Base-by-base conservation (phyloP, 2,329 filamentous ascomycete genomes). In the Trichoderma koningii region DNA sequence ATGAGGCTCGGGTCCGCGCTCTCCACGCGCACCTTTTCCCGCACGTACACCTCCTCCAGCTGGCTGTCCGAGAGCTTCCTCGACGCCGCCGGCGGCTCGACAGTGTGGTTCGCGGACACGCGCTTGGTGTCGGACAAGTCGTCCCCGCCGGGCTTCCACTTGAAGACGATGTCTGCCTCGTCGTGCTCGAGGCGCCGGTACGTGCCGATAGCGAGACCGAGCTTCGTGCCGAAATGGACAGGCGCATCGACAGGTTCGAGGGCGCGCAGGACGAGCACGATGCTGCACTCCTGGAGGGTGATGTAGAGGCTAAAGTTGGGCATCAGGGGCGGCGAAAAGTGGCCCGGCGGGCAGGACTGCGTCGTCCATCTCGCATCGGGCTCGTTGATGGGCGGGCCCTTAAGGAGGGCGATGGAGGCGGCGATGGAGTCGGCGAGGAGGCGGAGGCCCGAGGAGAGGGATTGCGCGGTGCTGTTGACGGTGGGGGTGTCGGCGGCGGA, bases 21-120 rank as follows among this genome's bases (percentile, higher is more conserved):
- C 76, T 97, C 93, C 2, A 97, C 89, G 47, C 90, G 84, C 5
- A 97, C 86, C 79, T 97, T 97, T 75, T 97, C 94, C 70, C 89
- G 87, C 52, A 98, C 94, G 68, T 87, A 89, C 3, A 97, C 93
- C 67, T 95, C 87, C 3, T 77, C 75, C 38, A 76, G 67, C 42
- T 73, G 71, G 1, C 50, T 17, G 28, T 61, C 21, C 5, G 50
- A 28, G 5, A 23, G 21, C n/a, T 30, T 41, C 23, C 50, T 63
- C 9, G 19, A 15, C 14, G 71, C 66, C 41, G 66, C 60, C n/a
- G 70, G 69, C 38, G 72, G 59, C 9, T 63, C 71, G 28, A 69
- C 69, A 41, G 69, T 69, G 66, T 72, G 70, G 45, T 69, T 68
- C 30, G 69, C 71, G 61, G 67, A 70, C 44, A 68, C 71, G 53